Evolutionary conservation across 129 eudicot genomes (phyloP).

Genomic region (Rutidosis leptorrhynchoides): DNA sequence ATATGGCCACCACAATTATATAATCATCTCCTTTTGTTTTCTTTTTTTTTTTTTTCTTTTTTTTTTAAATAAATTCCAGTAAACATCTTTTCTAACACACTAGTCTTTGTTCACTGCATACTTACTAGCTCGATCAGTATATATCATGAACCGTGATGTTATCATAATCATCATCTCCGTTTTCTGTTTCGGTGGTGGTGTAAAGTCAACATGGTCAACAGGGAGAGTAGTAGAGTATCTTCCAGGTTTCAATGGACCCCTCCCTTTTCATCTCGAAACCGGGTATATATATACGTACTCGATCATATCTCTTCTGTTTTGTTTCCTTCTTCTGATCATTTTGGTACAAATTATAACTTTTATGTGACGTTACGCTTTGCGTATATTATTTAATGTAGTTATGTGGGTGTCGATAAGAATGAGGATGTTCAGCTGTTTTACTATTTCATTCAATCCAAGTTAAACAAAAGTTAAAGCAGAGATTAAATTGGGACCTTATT

Average conservation of each 20-base stretch:
- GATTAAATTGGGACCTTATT: too few relatives aligned
- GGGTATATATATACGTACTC: too few relatives aligned
- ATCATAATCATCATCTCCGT: background rate
- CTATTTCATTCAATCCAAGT: constrained; percentile 26
- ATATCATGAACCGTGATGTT: background rate
- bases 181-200: constrained; percentile 6
- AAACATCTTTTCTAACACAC: background rate
- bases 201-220: background rate
- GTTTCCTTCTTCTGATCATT: background rate
- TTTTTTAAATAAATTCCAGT: too few relatives aligned
- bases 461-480: too few relatives aligned
- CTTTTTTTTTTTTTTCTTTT: too few relatives aligned
- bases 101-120: background rate
- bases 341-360: too few relatives aligned
- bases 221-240: constrained; percentile 14
- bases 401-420: constrained; percentile 27
- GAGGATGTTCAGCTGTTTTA: constrained; percentile 36
- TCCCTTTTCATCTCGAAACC: constrained; percentile 19
- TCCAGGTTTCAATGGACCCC: constrained; percentile 16
- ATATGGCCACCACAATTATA: too few relatives aligned
- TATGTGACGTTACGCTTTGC: background rate
- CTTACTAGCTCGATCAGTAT: background rate
- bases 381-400: constrained; percentile 12
- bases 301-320: background rate
- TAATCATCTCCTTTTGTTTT: too few relatives aligned